Conservation (phyloP, 495 filamentous ascomycete species). For the Talaromyces stipitatus region DNA sequence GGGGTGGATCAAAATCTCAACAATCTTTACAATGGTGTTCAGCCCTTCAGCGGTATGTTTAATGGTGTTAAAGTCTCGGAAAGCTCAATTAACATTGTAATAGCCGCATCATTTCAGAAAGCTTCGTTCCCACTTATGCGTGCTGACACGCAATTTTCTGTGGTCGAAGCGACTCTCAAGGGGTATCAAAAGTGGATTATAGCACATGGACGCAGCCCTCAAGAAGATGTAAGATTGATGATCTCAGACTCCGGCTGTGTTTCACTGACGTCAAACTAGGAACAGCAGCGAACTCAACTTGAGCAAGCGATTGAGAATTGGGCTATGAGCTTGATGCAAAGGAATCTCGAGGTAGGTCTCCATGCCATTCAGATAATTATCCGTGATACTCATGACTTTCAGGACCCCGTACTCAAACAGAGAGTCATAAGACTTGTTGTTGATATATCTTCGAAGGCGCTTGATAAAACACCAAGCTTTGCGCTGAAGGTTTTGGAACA, state of each 20-base stretch:
- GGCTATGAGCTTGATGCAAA: conserved; percentile 66
- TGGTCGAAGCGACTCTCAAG: conserved; percentile 85
- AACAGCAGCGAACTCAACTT: conserved; percentile 53
- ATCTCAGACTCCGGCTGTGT: neutral
- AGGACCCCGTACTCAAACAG: conserved; percentile 83
- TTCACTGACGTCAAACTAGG: conserved; percentile 24
- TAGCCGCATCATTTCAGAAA: conserved; percentile 71
- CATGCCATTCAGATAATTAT: neutral
- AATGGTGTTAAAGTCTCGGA: neutral
- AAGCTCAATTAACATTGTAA: neutral
- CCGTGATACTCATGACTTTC: neutral
- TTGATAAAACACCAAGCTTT: conserved; percentile 70
- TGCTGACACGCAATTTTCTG: conserved; percentile 81
- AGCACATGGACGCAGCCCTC: conserved; percentile 41
- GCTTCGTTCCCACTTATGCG: conserved; percentile 66
- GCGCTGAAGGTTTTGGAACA: conserved; percentile 85
- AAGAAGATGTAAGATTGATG: conserved; percentile 40
- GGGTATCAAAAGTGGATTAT: conserved; percentile 79
- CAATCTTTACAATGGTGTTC: conserved; percentile 63
- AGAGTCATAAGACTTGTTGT: conserved; percentile 77
- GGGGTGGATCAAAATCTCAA: conserved; percentile 66
- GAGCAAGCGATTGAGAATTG: conserved; percentile 68
- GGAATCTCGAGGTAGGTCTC: conserved; percentile 59
- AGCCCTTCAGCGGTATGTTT: conserved; percentile 59
- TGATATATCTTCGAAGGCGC: conserved; percentile 71